Evolutionary conservation across 768 basidiomycete species (phyloP), one percentile per base, ranked within the genome.

Genomic region (Cantharellus cinnabarinus): DNA sequence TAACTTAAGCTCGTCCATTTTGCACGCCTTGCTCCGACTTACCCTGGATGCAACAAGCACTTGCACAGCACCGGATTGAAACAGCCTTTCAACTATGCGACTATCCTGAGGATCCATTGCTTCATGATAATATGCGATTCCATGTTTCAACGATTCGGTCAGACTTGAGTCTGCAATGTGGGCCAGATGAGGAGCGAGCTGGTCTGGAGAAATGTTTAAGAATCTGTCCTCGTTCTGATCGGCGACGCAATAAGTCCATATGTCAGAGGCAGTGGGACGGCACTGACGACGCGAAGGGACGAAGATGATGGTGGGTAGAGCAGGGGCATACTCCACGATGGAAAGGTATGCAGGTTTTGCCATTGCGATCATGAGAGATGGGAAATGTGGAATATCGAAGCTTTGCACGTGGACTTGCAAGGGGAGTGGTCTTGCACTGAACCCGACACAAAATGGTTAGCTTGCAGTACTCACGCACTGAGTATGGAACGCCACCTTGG

Each of bases 361-460:
- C 95, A 99, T 98, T 51, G 91, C 79, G 61, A 98, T 89, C 94
- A 99, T 98, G 48, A 99, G 74, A 0, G 91, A 95, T 0, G 95
- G 91, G 80, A 94, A 95, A 67, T 98, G 95, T n/a, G 91, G 89
- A 52, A 91, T 88, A 37, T 79, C 79, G 74, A 95, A 99, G 48
- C 87, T 90, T 66, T 99, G 95, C 4, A 99, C 73, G 67, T 98
- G 93, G 54, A 99, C 91, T 60, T 97, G 90, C 82, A 99, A 86
- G 63, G 95, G 91, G 5, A 97, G 72, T 2, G 94, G 91, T n/a
- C 94, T 88, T 14, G 93, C 90, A 64, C 89, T 89, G 57, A 15
- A n/a, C 41, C n/a, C 37, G 39, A 14, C 35, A 63, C 0, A 70
- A 14, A 14, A 59, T 29, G 20, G 3, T 54, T 58, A 10, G 44